Conservation (phyloP, 768 basidiomycete genomes). For the Lactifluus subvellereus region DNA sequence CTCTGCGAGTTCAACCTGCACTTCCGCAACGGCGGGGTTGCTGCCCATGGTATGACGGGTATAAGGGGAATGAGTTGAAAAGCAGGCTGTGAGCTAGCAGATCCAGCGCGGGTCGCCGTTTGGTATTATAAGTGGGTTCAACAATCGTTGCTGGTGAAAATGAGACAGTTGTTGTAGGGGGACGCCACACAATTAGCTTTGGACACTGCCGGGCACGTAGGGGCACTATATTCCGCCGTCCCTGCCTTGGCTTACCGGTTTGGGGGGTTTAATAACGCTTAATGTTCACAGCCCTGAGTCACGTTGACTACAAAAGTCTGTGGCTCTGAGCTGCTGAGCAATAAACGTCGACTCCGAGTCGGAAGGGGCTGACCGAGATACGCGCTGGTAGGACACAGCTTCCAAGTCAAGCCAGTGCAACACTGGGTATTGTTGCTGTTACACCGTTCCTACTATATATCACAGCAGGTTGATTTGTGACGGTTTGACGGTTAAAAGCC, state of each 20-base stretch:
- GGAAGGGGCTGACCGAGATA: background rate
- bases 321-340: background rate
- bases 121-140: background rate
- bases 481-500: background rate
- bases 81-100: background rate
- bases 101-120: background rate
- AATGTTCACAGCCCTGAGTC: background rate
- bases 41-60: slow-evolving; percentile 1
- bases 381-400: background rate
- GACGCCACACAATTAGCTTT: slow-evolving; percentile 11
- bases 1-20: slow-evolving; percentile 19
- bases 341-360: background rate
- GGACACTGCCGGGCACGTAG: background rate
- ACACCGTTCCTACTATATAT: background rate
- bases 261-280: background rate
- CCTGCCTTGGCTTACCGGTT: background rate
- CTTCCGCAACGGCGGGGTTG: slow-evolving; percentile 7
- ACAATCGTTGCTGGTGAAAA: slow-evolving; percentile 1
- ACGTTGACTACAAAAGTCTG: background rate
- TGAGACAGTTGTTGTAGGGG: slow-evolving; percentile 8
- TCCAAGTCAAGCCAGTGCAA: background rate
- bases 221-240: background rate
- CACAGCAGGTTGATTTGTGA: background rate
- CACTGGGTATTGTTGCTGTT: background rate
- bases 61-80: background rate